A percentile compares a stretch with the other conserved stretches of the same genome.
phyloP scores from a whole-genome alignment of 83 land plant species.

The Picea abies region DNA sequence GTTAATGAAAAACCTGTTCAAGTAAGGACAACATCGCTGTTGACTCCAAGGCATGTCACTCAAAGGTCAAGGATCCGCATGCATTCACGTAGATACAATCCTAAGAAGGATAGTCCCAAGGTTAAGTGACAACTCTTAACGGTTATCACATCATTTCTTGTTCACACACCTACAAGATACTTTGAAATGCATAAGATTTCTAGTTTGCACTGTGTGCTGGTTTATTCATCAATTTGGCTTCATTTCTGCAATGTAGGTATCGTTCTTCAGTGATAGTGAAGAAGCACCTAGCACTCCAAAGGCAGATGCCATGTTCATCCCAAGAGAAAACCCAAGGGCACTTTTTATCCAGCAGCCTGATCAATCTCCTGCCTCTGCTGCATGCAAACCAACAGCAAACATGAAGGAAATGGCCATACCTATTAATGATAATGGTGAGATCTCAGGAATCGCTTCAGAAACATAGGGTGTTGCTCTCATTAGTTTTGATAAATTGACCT shows the following conservation, averaged over 20 bases:
- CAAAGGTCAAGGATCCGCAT: conserved; percentile 78
- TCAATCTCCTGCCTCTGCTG: conserved; percentile 34
- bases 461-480: background rate
- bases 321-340: conserved; percentile 80
- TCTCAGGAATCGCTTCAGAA: background rate
- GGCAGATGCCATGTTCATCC: conserved; percentile 80
- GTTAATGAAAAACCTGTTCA: conserved; percentile 51
- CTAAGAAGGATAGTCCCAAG: conserved; percentile 76
- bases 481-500: background rate
- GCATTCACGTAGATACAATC: conserved; percentile 83
- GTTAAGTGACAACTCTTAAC: conserved; percentile 27
- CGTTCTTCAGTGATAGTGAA: conserved; percentile 73
- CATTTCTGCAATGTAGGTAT: conserved; percentile 38
- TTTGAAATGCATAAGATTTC: conserved; percentile 35
- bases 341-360: conserved; percentile 57
- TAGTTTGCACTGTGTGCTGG: conserved; percentile 37
- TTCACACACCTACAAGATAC: background rate
- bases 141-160: background rate
- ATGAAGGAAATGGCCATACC: conserved; percentile 29
- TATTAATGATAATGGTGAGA: conserved; percentile 38
- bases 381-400: conserved; percentile 25
- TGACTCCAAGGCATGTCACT: conserved; percentile 81
- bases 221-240: background rate
- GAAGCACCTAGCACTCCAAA: conserved; percentile 68
- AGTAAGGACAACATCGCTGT: conserved; percentile 65